Percentiles rank a stretch among this genome's conserved stretches.
Evolutionary conservation across 2,329 filamentous ascomycete genomes (phyloP).

Genomic region (Trichoderma endophyticum): DNA sequence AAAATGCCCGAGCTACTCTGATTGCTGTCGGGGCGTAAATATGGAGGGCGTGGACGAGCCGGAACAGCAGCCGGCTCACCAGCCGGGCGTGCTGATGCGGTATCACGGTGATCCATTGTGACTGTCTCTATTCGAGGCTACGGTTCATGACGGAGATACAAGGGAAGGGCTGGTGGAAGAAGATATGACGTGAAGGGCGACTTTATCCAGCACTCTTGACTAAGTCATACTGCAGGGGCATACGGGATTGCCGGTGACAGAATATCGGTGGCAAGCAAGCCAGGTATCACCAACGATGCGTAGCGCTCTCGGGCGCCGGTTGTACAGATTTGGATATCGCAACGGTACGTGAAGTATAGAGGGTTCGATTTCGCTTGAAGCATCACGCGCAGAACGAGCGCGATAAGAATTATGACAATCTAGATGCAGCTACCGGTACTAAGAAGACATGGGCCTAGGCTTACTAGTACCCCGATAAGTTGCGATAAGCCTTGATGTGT

Average conservation of each 20-base stretch:
- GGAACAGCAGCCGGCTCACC: constrained; percentile 23
- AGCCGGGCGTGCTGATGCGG: constrained; percentile 23
- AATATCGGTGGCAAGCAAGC: background rate
- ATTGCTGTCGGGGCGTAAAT: constrained; percentile 65
- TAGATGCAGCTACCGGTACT: background rate
- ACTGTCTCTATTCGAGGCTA: background rate
- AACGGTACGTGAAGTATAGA: background rate
- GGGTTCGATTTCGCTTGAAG: background rate
- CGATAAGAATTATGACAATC: constrained; percentile 1
- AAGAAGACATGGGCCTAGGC: background rate
- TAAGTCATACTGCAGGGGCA: background rate
- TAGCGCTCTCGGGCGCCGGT: background rate
- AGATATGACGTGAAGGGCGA: background rate
- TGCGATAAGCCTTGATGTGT: background rate
- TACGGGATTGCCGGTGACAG: background rate
- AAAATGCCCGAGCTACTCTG: constrained; percentile 77
- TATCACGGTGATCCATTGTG: constrained; percentile 28
- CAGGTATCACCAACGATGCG: background rate
- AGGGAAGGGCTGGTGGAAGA: background rate
- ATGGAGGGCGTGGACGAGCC: constrained; percentile 34
- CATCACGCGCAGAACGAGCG: background rate
- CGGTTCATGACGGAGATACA: constrained; percentile 9
- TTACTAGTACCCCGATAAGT: background rate
- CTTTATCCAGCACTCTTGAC: background rate
- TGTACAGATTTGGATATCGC: background rate